Evolutionary conservation across 352 stramenopile species (phyloP), one percentile per base, ranked within the genome.

Genomic region (Phytophthora boehmeriae): DNA sequence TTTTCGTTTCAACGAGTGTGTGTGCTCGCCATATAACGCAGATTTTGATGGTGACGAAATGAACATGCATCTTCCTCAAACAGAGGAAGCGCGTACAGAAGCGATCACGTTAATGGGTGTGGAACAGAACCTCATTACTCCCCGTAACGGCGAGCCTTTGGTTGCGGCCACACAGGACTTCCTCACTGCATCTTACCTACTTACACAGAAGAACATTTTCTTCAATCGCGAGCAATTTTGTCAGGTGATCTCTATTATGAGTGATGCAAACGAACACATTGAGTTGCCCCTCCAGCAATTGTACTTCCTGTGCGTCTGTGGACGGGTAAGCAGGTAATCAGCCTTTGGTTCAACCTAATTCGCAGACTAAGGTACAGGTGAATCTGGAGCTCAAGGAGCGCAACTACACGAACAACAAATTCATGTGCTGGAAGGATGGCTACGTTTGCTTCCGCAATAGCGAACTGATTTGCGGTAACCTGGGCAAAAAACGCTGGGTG

Each of bases 11-110:
- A 99, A 99, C 79, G 98, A 99, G 78, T 99, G 97, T 61, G 97
- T 99, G 32, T 99, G 97, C 78, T 96, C 97, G 46, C 98, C 98
- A 27, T 99, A 99, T 77, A 99, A 99, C 48, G 97, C 97, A 34
- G 98, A 99, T 76, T 99, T 99, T 68, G 97, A 99, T 76, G 97
- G 97, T 55, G 97, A 99, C 64, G 97, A 99, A 71, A 99, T 99
- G 97, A 99, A 99, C 76, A 98, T 99, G 89, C 90, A 97, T 70
- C 72, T 99, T 19, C 98, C 98, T 20, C 98, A 99, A 78, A 99
- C 97, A 1, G 97, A 99, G 65, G 97, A 99, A 62, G 98, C 98
- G 17, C 86, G 97, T 30, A 92, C 96, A 5, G 98, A 99, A 71
- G 98, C 98, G 0, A 93, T 92, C 55, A 88, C 94, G 48, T 80